Conservation (phyloP, 129 eudicot genomes). For the Arctium minus region DNA sequence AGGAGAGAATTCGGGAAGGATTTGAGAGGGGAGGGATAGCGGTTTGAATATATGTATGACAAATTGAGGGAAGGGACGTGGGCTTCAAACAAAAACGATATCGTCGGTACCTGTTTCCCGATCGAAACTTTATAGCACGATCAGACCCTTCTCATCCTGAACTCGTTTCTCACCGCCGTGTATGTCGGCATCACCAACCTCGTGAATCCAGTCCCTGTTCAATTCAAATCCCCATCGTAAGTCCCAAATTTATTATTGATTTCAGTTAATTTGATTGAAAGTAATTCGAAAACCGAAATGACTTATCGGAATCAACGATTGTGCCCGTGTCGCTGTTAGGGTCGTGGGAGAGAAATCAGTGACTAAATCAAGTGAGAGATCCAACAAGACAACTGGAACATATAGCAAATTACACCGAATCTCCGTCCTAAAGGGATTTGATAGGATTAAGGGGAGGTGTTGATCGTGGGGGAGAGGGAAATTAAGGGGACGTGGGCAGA, state of each 20-base stretch:
- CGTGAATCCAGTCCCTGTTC: constrained; percentile 69
- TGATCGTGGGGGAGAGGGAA: too few species aligned
- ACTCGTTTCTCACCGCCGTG: constrained; percentile 67
- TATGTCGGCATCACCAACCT: constrained; percentile 72
- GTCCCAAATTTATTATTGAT: neutral
- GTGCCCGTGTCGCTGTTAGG: constrained; percentile 81
- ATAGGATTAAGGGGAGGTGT: too few species aligned
- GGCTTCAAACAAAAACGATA: constrained; percentile 63
- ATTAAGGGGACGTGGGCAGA: too few species aligned
- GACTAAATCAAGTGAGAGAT: too few species aligned
- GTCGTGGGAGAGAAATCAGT: neutral
- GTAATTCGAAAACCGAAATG: neutral
- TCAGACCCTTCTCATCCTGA: constrained; percentile 77
- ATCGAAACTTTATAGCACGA: constrained; percentile 70
- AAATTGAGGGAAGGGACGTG: too few species aligned
- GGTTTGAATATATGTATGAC: too few species aligned
- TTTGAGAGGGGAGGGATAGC: too few species aligned
- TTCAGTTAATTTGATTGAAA: neutral
- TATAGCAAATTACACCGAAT: too few species aligned
- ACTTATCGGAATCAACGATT: constrained; percentile 69
- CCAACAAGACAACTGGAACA: too few species aligned
- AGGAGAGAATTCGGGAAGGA: too few species aligned
- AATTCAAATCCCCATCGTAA: neutral
- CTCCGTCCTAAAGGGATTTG: too few species aligned
- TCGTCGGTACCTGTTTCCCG: constrained; percentile 49